Evolutionary conservation across 2,329 filamentous ascomycete species (phyloP).

Genomic region (Madurella mycetomatis): DNA sequence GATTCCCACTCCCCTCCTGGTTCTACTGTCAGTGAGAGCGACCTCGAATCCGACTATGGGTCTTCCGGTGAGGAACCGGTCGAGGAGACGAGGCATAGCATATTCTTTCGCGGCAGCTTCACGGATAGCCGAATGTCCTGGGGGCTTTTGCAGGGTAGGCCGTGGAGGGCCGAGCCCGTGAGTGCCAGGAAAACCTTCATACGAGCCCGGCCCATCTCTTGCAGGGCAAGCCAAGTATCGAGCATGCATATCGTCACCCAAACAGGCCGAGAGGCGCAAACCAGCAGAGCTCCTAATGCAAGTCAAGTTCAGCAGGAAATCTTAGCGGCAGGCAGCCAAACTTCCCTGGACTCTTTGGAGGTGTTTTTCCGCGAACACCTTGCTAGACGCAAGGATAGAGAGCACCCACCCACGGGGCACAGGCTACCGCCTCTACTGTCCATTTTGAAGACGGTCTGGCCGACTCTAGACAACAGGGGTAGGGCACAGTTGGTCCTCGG

Average conservation of each 20-base stretch:
- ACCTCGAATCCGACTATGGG: constrained; percentile 3
- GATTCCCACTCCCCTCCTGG: constrained; percentile 7
- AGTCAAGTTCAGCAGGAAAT: constrained; percentile 3
- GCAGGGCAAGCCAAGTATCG: neutral
- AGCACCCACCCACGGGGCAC: constrained; percentile 3
- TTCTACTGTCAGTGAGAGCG: neutral
- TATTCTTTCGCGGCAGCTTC: constrained; percentile 13
- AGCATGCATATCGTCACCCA: constrained; percentile 18
- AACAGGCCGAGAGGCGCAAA: constrained; percentile 18
- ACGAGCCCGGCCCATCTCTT: neutral
- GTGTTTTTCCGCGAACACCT: constrained; percentile 24
- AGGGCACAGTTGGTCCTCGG: constrained; percentile 55
- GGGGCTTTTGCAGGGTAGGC: constrained; percentile 16
- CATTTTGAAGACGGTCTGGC: constrained; percentile 69
- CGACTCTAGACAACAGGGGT: constrained; percentile 50
- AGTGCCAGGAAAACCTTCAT: neutral
- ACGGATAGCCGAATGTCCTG: constrained; percentile 12
- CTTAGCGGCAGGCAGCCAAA: neutral
- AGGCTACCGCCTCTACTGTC: constrained; percentile 37
- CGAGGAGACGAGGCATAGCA: constrained; percentile 13
- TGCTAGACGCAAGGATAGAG: constrained; percentile 21
- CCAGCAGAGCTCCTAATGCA: constrained; percentile 15
- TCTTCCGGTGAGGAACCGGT: constrained; percentile 4
- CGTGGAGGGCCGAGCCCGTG: neutral
- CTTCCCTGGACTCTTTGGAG: constrained; percentile 22